These are phyloP conservation scores for Pugionium dolabratum DNA, from an alignment of 345 rosid species.

Conservation along the genomic window DNA sequence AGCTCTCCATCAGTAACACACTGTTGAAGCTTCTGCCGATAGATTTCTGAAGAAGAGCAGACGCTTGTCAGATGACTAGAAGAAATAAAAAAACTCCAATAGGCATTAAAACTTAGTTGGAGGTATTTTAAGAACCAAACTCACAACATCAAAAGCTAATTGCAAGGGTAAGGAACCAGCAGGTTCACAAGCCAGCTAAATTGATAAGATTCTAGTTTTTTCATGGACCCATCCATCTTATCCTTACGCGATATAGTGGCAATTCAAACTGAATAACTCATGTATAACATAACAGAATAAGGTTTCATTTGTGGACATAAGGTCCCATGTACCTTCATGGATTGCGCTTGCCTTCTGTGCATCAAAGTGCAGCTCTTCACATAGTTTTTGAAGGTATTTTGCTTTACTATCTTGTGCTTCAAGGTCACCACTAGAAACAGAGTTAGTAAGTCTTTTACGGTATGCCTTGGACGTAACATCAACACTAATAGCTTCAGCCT, in stretches of 20 bases:
- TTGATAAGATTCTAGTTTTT: conserved; percentile 1
- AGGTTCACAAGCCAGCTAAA: conserved; percentile 25
- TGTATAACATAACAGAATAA: conserved; percentile 11
- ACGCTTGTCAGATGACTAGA: conserved; percentile 23
- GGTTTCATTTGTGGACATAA: neutral
- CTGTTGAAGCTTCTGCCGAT: conserved; percentile 93
- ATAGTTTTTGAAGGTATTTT: conserved; percentile 82
- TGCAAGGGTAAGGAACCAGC: conserved; percentile 14
- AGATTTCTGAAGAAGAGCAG: conserved; percentile 59
- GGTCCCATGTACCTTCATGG: conserved; percentile 73
- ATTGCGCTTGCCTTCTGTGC: conserved; percentile 78
- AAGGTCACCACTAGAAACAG: conserved; percentile 76
- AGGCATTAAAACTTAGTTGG: conserved; percentile 15
- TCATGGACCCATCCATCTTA: conserved; percentile 13
- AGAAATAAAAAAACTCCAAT: neutral
- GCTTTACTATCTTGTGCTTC: conserved; percentile 94
- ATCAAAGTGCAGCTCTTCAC: conserved; percentile 88
- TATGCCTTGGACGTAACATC: conserved; percentile 89
- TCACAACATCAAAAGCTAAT: conserved; percentile 15
- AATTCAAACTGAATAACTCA: conserved; percentile 10
- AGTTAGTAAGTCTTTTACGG: conserved; percentile 75
- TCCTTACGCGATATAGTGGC: neutral
- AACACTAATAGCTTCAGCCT: conserved; percentile 70
- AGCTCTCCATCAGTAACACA: conserved; percentile 85
- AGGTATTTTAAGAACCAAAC: conserved; percentile 21